phyloP scores from a whole-genome alignment of 176 grass and related monocot species.

The Echinochloa phyllopogon region DNA sequence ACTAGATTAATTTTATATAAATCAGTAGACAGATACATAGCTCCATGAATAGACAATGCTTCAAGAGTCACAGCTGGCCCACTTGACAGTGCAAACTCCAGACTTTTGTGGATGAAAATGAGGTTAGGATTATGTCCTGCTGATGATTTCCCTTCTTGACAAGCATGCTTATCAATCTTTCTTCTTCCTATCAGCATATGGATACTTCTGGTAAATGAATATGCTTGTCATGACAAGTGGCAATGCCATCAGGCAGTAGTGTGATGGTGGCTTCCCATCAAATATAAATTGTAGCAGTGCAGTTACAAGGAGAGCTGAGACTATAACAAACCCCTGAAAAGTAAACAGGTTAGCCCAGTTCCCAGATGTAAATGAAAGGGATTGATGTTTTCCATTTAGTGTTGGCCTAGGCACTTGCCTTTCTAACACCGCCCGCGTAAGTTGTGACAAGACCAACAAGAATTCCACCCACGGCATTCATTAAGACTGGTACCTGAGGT shows the following conservation, averaged over 20 bases:
- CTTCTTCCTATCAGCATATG: constrained; percentile 82
- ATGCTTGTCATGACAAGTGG: constrained; percentile 88
- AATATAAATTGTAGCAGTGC: constrained; percentile 87
- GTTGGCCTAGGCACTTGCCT: constrained; percentile 61
- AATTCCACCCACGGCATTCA: constrained; percentile 93
- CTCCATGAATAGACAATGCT: constrained; percentile 26
- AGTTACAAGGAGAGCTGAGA: constrained; percentile 91
- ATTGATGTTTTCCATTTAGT: constrained; percentile 32
- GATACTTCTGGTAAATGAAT: constrained; percentile 98
- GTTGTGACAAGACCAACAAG: constrained; percentile 98
- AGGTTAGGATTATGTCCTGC: neutral
- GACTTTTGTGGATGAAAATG: constrained; percentile 24
- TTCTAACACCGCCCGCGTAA: constrained; percentile 91
- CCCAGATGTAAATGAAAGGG: constrained; percentile 16
- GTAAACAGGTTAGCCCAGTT: constrained; percentile 41
- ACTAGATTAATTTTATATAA: constrained; percentile 27
- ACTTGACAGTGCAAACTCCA: constrained; percentile 23
- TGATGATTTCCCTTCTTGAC: constrained; percentile 35
- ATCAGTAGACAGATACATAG: constrained; percentile 39
- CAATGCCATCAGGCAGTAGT: constrained; percentile 74
- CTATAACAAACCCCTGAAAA: constrained; percentile 96
- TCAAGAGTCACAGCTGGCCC: constrained; percentile 21
- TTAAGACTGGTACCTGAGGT: constrained; percentile 79
- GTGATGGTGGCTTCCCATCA: constrained; percentile 81
- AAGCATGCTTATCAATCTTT: constrained; percentile 60